phyloP scores from a whole-genome alignment of 2,329 filamentous ascomycete genomes.

The Fusarium protoensiforme region DNA sequence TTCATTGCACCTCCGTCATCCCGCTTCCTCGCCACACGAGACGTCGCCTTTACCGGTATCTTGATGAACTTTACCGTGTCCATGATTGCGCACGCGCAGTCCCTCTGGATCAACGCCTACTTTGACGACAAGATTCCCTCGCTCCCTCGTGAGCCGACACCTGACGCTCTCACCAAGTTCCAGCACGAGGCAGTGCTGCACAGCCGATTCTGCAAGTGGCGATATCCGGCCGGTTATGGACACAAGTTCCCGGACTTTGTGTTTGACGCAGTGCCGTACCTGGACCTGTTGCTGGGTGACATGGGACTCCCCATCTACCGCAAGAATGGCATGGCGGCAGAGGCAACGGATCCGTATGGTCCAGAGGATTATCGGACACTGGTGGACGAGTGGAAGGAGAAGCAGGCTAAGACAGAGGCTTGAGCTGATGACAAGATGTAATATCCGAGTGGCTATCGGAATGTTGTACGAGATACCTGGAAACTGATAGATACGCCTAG shows the following conservation, averaged over 20 bases:
- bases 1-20: slow-evolving; percentile 58
- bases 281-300: slow-evolving; percentile 75
- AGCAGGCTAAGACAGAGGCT: slow-evolving; percentile 6
- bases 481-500: background rate
- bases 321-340: slow-evolving; percentile 63
- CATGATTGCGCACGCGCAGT: slow-evolving; percentile 59
- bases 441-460: background rate
- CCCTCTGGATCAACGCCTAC: slow-evolving; percentile 74
- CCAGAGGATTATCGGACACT: slow-evolving; percentile 67
- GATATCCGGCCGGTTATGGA: slow-evolving; percentile 75
- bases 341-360: slow-evolving; percentile 67
- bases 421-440: background rate
- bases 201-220: slow-evolving; percentile 75
- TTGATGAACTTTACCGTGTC: slow-evolving; percentile 56
- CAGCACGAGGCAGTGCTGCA: slow-evolving; percentile 70
- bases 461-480: background rate
- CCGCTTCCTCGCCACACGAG: slow-evolving; percentile 47
- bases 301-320: slow-evolving; percentile 68
- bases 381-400: slow-evolving; percentile 61
- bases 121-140: slow-evolving; percentile 53
- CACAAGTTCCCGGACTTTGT: slow-evolving; percentile 74
- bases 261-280: slow-evolving; percentile 80
- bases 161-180: slow-evolving; percentile 53
- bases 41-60: slow-evolving; percentile 59
- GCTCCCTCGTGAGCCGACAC: slow-evolving; percentile 30